Conservation (phyloP, 2,329 filamentous ascomycete species). For the Elsinoe batatas region DNA sequence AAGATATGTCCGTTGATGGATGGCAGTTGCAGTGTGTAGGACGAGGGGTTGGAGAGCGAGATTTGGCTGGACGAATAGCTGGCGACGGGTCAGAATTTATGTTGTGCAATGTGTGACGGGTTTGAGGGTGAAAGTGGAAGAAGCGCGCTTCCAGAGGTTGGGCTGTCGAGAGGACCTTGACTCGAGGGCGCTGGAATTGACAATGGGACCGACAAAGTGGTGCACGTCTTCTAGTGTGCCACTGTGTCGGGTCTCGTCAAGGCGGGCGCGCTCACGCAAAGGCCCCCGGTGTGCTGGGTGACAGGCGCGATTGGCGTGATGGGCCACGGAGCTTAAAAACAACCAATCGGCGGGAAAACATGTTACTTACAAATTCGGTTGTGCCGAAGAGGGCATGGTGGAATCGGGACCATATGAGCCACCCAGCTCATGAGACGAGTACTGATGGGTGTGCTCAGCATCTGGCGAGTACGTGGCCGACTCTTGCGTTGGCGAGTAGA, state of each 20-base stretch:
- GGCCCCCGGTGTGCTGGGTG: not conserved
- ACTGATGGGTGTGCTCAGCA: not conserved
- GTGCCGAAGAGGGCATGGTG: not conserved
- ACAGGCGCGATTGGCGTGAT: not conserved
- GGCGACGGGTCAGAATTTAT: not conserved
- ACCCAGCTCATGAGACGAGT: not conserved
- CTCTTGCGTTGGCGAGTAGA: not conserved
- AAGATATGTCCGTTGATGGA: not conserved
- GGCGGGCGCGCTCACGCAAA: not conserved
- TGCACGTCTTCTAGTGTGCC: not conserved
- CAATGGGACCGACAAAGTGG: not conserved
- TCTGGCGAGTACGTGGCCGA: not conserved
- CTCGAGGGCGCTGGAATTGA: not conserved
- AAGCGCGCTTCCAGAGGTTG: constrained; percentile 1
- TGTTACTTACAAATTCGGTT: not conserved
- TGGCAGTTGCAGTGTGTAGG: not conserved
- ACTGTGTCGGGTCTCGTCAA: not conserved
- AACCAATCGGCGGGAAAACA: not conserved
- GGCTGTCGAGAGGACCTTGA: not conserved
- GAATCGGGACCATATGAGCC: not conserved
- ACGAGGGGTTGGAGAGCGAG: not conserved
- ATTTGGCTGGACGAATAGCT: not conserved
- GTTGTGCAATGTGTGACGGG: constrained; percentile 2
- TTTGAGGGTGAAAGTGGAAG: not conserved
- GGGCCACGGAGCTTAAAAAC: not conserved